These are phyloP conservation scores for Aureobasidium sp. DNA, from an alignment of 2,329 filamentous ascomycete species.

Conservation along the genomic window DNA sequence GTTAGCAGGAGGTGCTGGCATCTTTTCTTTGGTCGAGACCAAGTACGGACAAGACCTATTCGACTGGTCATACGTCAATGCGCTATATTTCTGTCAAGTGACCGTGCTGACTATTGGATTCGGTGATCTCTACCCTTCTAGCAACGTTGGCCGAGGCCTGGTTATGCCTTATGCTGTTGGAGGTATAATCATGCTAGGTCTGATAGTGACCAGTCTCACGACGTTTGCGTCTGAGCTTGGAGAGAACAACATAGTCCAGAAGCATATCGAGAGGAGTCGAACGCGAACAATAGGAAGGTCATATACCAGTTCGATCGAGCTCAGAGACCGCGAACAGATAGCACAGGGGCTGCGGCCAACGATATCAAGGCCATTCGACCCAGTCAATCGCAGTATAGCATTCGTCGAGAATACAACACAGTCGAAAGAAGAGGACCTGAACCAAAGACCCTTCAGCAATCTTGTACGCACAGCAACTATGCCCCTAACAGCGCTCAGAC, in stretches of 20 bases:
- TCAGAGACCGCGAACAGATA: constrained; percentile 31
- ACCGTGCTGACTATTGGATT: constrained; percentile 56
- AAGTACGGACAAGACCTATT: constrained; percentile 27
- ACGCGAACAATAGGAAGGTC: constrained; percentile 49
- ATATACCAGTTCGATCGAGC: constrained; percentile 46
- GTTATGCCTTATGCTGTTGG: constrained; percentile 78
- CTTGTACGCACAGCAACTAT: constrained; percentile 20
- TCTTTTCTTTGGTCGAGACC: constrained; percentile 64
- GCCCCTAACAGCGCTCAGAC: constrained; percentile 18
- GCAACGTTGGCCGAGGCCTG: constrained; percentile 57
- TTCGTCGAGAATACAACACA: constrained; percentile 13
- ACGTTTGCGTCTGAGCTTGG: constrained; percentile 56
- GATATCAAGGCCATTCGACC: constrained; percentile 22
- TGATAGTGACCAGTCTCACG: constrained; percentile 74
- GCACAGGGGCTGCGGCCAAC: constrained; percentile 13
- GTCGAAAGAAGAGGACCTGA: background rate
- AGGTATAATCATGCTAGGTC: constrained; percentile 76
- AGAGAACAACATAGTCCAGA: constrained; percentile 55
- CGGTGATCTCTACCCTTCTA: constrained; percentile 53
- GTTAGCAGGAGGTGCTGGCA: constrained; percentile 65
- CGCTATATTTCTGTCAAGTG: constrained; percentile 61
- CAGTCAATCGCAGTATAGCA: constrained; percentile 16
- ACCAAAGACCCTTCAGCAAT: background rate
- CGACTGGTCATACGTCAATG: constrained; percentile 68
- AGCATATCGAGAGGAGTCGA: constrained; percentile 51